These are phyloP conservation scores for Dendrobium nobile DNA, from an alignment of 106 monocot species.

Conservation along the genomic window DNA sequence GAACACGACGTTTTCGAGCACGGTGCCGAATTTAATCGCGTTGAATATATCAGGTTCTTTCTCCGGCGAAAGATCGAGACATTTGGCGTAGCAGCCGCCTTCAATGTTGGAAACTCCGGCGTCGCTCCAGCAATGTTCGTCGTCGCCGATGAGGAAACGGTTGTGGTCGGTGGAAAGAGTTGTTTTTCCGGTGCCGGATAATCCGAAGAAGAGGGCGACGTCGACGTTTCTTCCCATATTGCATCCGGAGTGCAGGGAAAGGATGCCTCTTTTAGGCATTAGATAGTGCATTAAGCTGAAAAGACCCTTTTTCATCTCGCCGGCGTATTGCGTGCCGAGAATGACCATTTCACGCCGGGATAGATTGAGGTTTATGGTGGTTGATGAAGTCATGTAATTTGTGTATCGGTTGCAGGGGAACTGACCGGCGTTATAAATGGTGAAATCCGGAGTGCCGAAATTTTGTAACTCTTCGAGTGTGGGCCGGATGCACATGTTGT, in stretches of 20 bases:
- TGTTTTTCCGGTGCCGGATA: conserved; percentile 88
- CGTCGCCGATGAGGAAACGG: conserved; percentile 61
- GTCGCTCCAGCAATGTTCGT: conserved; percentile 84
- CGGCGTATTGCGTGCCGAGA: conserved; percentile 92
- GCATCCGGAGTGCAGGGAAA: conserved; percentile 91
- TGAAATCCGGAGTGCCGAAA: conserved; percentile 93
- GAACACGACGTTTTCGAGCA: conserved; percentile 93
- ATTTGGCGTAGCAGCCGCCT: conserved; percentile 92
- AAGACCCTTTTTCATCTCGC: conserved; percentile 99
- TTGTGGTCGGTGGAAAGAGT: conserved; percentile 74
- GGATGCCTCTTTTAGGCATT: conserved; percentile 81
- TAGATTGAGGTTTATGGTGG: conserved; percentile 85
- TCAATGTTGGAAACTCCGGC: conserved; percentile 77
- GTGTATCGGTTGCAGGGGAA: conserved; percentile 99
- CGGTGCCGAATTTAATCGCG: conserved; percentile 85
- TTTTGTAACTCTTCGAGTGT: conserved; percentile 85
- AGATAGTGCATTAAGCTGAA: conserved; percentile 98
- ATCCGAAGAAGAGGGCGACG: conserved; percentile 96
- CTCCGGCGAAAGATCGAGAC: conserved; percentile 55
- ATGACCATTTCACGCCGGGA: conserved; percentile 95
- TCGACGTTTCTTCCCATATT: conserved; percentile 86
- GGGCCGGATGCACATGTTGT: conserved; percentile 98
- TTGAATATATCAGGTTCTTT: conserved; percentile 88
- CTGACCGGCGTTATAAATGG: conserved; percentile 93
- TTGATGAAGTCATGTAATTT: conserved; percentile 99